Conservation (phyloP, 352 stramenopile genomes). For the Stramenopiles sp. region DNA sequence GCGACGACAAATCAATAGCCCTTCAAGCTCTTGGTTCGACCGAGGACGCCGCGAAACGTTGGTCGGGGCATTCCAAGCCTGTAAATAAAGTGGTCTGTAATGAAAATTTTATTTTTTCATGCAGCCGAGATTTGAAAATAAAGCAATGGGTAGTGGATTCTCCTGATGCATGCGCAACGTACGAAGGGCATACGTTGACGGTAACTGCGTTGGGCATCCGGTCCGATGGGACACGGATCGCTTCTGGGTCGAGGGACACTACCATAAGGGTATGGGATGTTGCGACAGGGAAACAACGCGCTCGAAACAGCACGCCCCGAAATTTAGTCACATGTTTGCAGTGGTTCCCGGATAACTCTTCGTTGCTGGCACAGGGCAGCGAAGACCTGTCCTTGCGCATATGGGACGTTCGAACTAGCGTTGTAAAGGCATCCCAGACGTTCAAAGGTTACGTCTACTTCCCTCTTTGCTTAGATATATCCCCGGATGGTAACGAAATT, state of each 20-base stretch:
- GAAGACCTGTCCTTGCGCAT: conserved; percentile 52
- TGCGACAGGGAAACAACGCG: conserved; percentile 27
- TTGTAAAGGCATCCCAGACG: conserved; percentile 29
- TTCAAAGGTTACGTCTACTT: conserved; percentile 53
- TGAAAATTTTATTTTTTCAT: neutral
- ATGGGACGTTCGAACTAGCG: conserved; percentile 40
- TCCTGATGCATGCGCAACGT: neutral
- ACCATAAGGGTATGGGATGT: conserved; percentile 53
- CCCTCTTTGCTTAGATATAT: conserved; percentile 38
- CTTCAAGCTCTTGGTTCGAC: too few species aligned
- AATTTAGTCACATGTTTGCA: conserved; percentile 59
- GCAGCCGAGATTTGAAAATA: conserved; percentile 2
- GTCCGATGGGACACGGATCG: conserved; percentile 34
- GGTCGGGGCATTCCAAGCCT: neutral
- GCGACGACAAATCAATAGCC: too few species aligned
- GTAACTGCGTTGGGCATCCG: conserved; percentile 19
- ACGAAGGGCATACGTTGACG: conserved; percentile 14
- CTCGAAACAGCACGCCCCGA: conserved; percentile 41
- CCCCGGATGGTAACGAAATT: conserved; percentile 34
- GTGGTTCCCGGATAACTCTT: conserved; percentile 37
- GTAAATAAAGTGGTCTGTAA: conserved; percentile 5
- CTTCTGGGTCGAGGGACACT: conserved; percentile 50
- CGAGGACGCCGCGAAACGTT: too few species aligned
- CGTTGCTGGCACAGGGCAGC: conserved; percentile 42
- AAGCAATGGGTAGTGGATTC: neutral